Evolutionary conservation across 192 early-diverging fungal species (phyloP), one percentile per base, ranked within the genome.

Genomic region (Coemansia sp.): DNA sequence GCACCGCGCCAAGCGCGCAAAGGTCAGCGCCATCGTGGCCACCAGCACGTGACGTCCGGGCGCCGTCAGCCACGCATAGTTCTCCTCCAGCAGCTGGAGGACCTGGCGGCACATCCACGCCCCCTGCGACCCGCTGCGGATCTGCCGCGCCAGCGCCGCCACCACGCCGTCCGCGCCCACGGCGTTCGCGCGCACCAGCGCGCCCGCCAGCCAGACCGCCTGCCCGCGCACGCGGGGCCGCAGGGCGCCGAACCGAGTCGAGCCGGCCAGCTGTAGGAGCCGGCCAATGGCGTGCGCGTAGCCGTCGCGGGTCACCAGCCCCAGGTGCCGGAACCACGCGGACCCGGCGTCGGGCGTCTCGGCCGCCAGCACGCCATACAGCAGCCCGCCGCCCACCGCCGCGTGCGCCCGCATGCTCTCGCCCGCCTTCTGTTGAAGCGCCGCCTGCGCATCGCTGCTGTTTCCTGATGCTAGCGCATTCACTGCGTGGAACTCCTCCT

Each of bases 231-330:
- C 78, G 29, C 53, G 59, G 6, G 13, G 13, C 21, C 72, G 68
- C 8, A 86, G 4, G 5, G 30, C 18, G 3, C 37, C 31, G 40
- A 86, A 84, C 22, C 58, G 47, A 4, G 51, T 46, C 5, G 76
- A 65, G 10, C 52, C 23, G 2, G 49, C 55, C 5, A 84, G 26
- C 8, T 58, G 43, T 42, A 70, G 58, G 23, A 86, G 32, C 35
- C 68, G 57, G 2, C 58, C 37, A 8, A 83, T 21, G 3, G 79
- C 65, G 22, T 60, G 55, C 1, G 61, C 65, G 49, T 73, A 86
- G 4, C 82, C 71, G 56, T 89, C 87, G 47, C 87, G 81, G 35
- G 81, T 73, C 1, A 87, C 79, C n/a, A 84, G 56, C 34, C 73
- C 83, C 27, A 89, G 68, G 1, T 70, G 65, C 29, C 82, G 81